Conservation (phyloP, 2,329 filamentous ascomycete genomes). For the Bipolaris zeicola region DNA sequence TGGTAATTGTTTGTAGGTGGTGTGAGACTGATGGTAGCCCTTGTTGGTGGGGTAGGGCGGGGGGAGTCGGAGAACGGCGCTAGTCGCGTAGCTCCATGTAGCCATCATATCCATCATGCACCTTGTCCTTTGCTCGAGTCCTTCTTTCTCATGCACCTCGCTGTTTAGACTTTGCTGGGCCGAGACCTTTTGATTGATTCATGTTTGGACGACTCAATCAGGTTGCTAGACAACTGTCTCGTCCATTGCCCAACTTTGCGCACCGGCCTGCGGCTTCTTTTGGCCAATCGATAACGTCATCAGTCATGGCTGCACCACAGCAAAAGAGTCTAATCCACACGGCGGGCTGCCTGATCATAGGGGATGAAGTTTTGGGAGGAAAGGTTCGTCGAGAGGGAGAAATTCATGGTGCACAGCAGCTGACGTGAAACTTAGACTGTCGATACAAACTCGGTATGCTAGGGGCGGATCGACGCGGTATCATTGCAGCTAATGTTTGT, state of each 20-base stretch:
- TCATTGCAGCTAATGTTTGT: conserved; percentile 19
- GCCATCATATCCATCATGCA: conserved; percentile 8
- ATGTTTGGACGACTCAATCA: conserved; percentile 83
- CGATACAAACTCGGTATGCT: conserved; percentile 64
- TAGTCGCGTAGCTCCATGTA: conserved; percentile 16
- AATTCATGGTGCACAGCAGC: conserved; percentile 12
- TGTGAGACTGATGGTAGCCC: conserved; percentile 26
- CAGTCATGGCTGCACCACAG: conserved; percentile 56
- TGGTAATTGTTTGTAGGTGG: conserved; percentile 10
- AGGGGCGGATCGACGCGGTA: not conserved
- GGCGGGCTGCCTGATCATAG: conserved; percentile 91
- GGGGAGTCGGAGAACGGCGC: conserved; percentile 20
- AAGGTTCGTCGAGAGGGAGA: conserved; percentile 65
- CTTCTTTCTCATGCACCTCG: conserved; percentile 23
- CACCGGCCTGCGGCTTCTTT: conserved; percentile 53
- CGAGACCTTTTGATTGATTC: conserved; percentile 5
- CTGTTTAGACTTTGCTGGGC: conserved; percentile 19
- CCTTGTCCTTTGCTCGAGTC: conserved; percentile 6
- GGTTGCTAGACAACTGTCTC: conserved; percentile 72
- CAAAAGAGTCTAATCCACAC: conserved; percentile 77
- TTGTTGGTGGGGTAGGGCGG: conserved; percentile 18
- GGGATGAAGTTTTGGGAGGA: conserved; percentile 93
- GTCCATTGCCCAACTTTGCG: conserved; percentile 63
- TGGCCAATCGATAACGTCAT: conserved; percentile 45
- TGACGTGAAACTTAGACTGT: conserved; percentile 57